Conservation (phyloP, 371 early-diverging fungal species). For the Mucor plumbeus region DNA sequence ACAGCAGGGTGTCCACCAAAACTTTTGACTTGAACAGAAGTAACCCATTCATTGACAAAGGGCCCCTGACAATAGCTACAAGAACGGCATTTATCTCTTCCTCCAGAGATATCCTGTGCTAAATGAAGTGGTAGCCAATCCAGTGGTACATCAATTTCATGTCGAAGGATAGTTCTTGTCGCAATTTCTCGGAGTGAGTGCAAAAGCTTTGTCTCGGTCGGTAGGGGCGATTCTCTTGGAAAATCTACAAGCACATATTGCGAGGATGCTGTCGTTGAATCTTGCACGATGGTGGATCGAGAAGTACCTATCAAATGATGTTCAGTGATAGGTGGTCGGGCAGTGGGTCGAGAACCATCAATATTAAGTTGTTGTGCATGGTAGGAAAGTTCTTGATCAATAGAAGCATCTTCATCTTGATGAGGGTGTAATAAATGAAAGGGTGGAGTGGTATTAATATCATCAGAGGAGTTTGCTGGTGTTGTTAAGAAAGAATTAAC, state of each 20-base stretch:
- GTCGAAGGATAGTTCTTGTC: slow-evolving; percentile 26
- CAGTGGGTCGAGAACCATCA: slow-evolving; percentile 37
- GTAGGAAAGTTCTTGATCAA: slow-evolving; percentile 50
- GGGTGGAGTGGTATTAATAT: background rate
- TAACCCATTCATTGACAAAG: slow-evolving; percentile 68
- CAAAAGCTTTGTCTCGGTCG: slow-evolving; percentile 18
- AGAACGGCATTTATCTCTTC: slow-evolving; percentile 29
- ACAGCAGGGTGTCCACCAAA: slow-evolving; percentile 67
- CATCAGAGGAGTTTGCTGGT: background rate
- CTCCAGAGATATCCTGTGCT: slow-evolving; percentile 50
- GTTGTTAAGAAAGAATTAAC: background rate
- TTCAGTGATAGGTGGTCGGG: slow-evolving; percentile 12
- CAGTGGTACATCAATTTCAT: slow-evolving; percentile 26
- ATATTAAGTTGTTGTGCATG: slow-evolving; percentile 52
- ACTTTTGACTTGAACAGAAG: slow-evolving; percentile 64
- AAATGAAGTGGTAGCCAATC: slow-evolving; percentile 46
- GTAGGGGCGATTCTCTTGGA: slow-evolving; percentile 13
- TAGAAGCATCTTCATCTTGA: slow-evolving; percentile 48
- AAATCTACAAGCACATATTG: slow-evolving; percentile 17
- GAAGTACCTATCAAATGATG: slow-evolving; percentile 19
- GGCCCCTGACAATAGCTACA: slow-evolving; percentile 58
- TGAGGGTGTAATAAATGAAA: slow-evolving; percentile 11
- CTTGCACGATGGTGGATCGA: slow-evolving; percentile 18
- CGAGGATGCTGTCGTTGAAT: slow-evolving; percentile 4
- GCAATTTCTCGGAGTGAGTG: slow-evolving; percentile 29